A percentile compares a stretch with the other conserved stretches of the same genome.
Evolutionary conservation across 1,139 yeast genomes (phyloP).

Genomic region (Cylindricascospora bacillispora): DNA sequence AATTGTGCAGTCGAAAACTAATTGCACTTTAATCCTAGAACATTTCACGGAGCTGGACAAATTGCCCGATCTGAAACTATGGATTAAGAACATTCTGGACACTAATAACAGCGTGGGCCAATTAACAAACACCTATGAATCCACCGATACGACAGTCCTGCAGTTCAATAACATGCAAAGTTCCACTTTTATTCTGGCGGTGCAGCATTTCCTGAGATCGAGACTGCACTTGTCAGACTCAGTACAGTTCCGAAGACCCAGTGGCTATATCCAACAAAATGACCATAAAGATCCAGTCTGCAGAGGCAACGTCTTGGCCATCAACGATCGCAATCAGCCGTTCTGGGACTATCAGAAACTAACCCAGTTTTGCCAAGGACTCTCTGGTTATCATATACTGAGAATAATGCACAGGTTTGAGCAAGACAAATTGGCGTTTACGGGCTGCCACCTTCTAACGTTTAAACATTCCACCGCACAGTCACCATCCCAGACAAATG

Average conservation of each 20-base stretch:
- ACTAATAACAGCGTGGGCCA: not conserved
- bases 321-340: no score
- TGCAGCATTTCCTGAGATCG: slow-evolving; percentile 10
- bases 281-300: slow-evolving; percentile 15
- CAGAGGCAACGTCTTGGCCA: slow-evolving; percentile 11
- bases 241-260: slow-evolving; percentile 22
- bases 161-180: slow-evolving; percentile 11
- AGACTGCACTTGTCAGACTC: no score
- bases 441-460: not conserved
- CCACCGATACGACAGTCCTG: slow-evolving; percentile 9
- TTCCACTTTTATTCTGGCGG: slow-evolving; percentile 14
- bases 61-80: not conserved
- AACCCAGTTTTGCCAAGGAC: not conserved
- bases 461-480: not conserved
- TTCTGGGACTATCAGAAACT: not conserved
- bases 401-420: not conserved
- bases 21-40: not conserved
- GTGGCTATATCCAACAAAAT: slow-evolving; percentile 14
- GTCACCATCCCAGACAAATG: not conserved
- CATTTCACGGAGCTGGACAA: slow-evolving; percentile 1
- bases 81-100: not conserved
- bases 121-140: slow-evolving; percentile 2
- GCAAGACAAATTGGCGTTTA: not conserved
- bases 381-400: not conserved
- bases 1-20: not conserved